phyloP scores from a whole-genome alignment of 768 basidiomycete species.

The Trametes cingulata region DNA sequence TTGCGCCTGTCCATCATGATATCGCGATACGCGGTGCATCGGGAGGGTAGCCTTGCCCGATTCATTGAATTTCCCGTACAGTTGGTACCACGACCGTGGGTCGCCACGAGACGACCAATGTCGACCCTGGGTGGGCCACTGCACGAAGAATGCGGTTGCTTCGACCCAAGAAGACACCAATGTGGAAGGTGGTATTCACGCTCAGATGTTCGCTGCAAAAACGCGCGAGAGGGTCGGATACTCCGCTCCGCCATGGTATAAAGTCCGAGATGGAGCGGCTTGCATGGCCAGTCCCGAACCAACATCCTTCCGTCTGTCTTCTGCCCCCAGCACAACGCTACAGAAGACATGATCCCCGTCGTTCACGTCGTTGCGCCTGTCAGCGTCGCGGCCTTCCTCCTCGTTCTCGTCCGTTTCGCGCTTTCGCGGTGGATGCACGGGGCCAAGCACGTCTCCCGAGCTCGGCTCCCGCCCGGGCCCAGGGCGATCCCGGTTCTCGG shows the following conservation, averaged over 20 bases:
- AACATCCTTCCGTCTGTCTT: constrained; percentile 1
- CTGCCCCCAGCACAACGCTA: background rate
- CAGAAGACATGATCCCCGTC: background rate
- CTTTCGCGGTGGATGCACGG: background rate
- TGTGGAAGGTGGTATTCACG: constrained; percentile 2
- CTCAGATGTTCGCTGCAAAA: constrained; percentile 11
- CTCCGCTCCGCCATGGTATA: constrained; percentile 11
- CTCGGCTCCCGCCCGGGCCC: constrained; percentile 34
- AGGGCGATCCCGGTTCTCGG: constrained; percentile 33
- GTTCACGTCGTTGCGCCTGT: constrained; percentile 10
- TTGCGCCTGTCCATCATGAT: constrained; percentile 9
- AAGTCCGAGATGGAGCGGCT: constrained; percentile 7
- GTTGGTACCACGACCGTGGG: background rate
- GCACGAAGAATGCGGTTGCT: constrained; percentile 1
- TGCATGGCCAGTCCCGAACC: background rate
- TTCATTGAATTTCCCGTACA: background rate
- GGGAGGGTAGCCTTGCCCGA: constrained; percentile 9
- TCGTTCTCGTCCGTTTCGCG: constrained; percentile 18
- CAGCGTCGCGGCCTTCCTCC: constrained; percentile 16
- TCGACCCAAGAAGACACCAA: background rate
- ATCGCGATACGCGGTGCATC: constrained; percentile 21
- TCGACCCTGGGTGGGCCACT: constrained; percentile 1
- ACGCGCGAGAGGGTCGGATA: constrained; percentile 6
- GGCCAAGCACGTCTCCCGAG: constrained; percentile 2
- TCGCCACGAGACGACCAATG: background rate